These are phyloP conservation scores for Thelonectria olida DNA, from an alignment of 2,329 filamentous ascomycete species.

Conservation along the genomic window DNA sequence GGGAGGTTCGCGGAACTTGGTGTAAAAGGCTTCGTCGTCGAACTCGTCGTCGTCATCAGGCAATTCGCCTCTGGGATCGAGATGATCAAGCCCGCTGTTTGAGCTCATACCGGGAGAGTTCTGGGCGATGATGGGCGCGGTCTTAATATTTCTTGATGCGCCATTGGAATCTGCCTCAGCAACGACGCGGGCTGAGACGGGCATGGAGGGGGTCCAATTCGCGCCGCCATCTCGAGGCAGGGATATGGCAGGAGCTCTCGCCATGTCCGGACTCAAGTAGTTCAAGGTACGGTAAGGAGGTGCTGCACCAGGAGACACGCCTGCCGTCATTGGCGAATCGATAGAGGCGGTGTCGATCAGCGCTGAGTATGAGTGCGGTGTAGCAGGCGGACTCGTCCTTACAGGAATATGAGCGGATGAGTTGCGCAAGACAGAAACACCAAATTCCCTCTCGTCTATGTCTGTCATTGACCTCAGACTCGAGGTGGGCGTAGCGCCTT, in stretches of 20 bases:
- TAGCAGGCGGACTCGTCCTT: constrained; percentile 31
- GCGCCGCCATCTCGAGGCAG: constrained; percentile 19
- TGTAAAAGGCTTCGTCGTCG: constrained; percentile 44
- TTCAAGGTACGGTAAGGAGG: neutral
- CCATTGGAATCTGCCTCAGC: neutral
- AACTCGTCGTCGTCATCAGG: constrained; percentile 39
- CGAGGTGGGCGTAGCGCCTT: neutral
- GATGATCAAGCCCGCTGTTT: constrained; percentile 7
- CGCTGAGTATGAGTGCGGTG: constrained; percentile 33
- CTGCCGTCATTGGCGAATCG: neutral
- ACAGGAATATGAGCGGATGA: constrained; percentile 17
- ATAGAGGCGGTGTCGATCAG: constrained; percentile 20
- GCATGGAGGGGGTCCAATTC: constrained; percentile 36
- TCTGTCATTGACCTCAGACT: neutral
- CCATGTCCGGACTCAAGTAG: constrained; percentile 23
- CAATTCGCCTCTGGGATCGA: constrained; percentile 25
- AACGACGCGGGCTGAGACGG: constrained; percentile 14
- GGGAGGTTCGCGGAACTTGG: constrained; percentile 45
- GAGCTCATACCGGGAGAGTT: neutral
- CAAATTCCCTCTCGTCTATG: constrained; percentile 19
- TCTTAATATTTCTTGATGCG: constrained; percentile 5
- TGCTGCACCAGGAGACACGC: constrained; percentile 3
- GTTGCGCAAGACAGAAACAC: constrained; percentile 26
- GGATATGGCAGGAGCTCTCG: neutral
- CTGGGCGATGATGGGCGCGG: constrained; percentile 14